phyloP scores from a whole-genome alignment of 257 asterid species.

The Salvia rosmarinus region DNA sequence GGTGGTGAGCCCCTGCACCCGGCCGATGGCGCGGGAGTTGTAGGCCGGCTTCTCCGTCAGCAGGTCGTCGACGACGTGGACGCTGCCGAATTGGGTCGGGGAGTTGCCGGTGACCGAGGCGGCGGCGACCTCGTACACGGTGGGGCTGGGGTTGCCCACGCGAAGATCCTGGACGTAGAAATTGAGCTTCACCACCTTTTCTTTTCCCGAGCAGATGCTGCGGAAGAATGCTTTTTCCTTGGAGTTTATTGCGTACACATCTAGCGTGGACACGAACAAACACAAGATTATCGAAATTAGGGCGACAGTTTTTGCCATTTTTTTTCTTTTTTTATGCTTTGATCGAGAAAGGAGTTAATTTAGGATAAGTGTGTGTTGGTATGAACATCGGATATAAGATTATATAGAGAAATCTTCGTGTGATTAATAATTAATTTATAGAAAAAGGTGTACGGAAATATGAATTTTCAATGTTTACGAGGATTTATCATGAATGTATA shows the following conservation, averaged over 20 bases:
- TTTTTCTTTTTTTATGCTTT: background rate
- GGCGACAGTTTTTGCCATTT: background rate
- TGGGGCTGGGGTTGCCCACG: constrained; percentile 25
- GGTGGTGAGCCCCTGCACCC: constrained; percentile 52
- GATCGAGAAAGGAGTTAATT: too few species aligned
- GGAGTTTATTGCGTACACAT: background rate
- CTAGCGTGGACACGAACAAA: background rate
- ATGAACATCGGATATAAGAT: too few species aligned
- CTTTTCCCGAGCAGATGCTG: background rate
- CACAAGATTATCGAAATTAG: background rate
- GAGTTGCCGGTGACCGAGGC: constrained; percentile 37
- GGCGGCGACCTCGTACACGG: constrained; percentile 43
- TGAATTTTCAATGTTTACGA: too few species aligned
- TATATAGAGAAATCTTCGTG: too few species aligned
- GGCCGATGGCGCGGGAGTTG: constrained; percentile 39
- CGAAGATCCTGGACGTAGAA: constrained; percentile 39
- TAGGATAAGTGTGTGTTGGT: too few species aligned
- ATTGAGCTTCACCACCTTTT: background rate
- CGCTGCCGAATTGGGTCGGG: constrained; percentile 34
- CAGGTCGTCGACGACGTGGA: constrained; percentile 42
- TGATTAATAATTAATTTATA: too few species aligned
- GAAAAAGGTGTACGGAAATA: too few species aligned
- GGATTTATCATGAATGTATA: too few species aligned
- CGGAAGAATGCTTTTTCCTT: background rate
- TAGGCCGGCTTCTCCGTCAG: constrained; percentile 39